Percentiles rank a stretch among this genome's conserved stretches.
phyloP scores from a whole-genome alignment of 2,329 filamentous ascomycete genomes.

The Fusarium palustre region DNA sequence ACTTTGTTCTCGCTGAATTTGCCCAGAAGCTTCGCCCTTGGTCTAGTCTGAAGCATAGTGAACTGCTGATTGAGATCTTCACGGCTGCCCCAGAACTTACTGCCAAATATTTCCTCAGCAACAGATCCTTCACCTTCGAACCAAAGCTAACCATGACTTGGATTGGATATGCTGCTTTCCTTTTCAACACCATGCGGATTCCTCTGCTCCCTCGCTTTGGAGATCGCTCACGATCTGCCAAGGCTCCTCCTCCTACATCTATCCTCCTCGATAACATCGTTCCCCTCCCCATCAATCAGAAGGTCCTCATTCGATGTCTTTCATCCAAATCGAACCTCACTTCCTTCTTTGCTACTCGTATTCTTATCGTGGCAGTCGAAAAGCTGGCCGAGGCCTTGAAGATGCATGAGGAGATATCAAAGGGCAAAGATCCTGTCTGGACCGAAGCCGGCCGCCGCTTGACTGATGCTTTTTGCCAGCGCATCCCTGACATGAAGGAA shows the following conservation, averaged over 20 bases:
- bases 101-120: constrained; percentile 86
- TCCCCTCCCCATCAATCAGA: constrained; percentile 83
- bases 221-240: constrained; percentile 67
- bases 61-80: constrained; percentile 85
- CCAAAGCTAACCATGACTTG: constrained; percentile 93
- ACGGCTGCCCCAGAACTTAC: constrained; percentile 85
- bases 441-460: constrained; percentile 74
- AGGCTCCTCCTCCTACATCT: constrained; percentile 80
- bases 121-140: constrained; percentile 85
- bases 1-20: constrained; percentile 82
- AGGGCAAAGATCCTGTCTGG: constrained; percentile 67
- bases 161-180: constrained; percentile 91
- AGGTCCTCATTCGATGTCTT: constrained; percentile 82
- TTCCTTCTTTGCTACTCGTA: constrained; percentile 83
- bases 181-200: constrained; percentile 83
- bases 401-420: constrained; percentile 65
- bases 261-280: constrained; percentile 88
- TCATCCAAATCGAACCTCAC: constrained; percentile 82
- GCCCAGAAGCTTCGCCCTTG: constrained; percentile 84
- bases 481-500: constrained; percentile 85
- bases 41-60: constrained; percentile 81
- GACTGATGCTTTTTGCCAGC: constrained; percentile 78
- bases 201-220: constrained; percentile 80
- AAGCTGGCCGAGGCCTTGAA: constrained; percentile 77
- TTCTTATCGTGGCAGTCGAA: constrained; percentile 81